Evolutionary conservation across 2,329 filamentous ascomycete genomes (phyloP), one percentile per base, ranked within the genome.

Genomic region (Talaromyces albobiverticillius): DNA sequence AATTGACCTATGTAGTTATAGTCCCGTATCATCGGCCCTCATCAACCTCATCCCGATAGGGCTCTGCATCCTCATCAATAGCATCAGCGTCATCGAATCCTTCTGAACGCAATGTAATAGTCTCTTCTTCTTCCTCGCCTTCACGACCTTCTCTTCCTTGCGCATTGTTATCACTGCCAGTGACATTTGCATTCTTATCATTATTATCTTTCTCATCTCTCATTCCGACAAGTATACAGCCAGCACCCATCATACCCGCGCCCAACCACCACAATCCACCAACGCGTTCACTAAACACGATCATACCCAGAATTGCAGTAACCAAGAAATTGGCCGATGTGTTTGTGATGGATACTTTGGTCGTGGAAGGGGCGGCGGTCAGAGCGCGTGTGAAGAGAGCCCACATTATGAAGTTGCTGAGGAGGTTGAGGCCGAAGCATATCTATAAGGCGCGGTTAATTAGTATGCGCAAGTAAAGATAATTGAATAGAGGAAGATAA

Each of bases 381-480:
- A 86, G 70, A 13, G 83, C 83, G 38, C 80, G 77, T 1, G 83
- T 86, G 70, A 85, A 86, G 14, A 86, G 74, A 0, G 80, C 80
- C 83, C 83, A 86, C 83, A 86, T 86, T 23, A 82, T 75, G 25
- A 79, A 76, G 62, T 85, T 86, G 71, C 84, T 85, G 61, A 82
- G 62, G 55, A 86, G 72, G 61, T 86, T 86, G 47, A 85, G 75
- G 32, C 71, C 76, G 64, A 86, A 83, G 70, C 83, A 85, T 60
- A 79, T 67, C 81, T 82, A 56, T 14, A 32, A 57, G 52, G 53
- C 42, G 49, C 32, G 43, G 23, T 23, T 50, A 9, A 76, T 66
- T 32, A 16, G 3, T n/a, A 29, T 26, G 7, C 5, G 26, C 26
- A 6, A 29, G 26, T 29, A 29, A 29, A 6, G 26, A 29, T 32